Conservation (phyloP, 2,329 filamentous ascomycete genomes). For the Zasmidium citrigriseum region DNA sequence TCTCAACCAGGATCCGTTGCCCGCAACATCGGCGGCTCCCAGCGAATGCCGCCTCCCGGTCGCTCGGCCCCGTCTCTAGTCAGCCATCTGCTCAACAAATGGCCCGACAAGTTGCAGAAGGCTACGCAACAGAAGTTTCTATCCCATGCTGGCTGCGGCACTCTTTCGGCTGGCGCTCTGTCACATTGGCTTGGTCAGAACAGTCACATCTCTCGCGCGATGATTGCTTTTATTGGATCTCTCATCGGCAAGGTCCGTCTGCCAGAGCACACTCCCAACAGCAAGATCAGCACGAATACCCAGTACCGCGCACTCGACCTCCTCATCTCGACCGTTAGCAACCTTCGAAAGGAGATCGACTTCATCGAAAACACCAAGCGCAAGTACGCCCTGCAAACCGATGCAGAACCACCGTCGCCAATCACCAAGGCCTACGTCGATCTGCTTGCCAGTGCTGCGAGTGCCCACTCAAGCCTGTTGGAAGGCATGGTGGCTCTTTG, state of each 20-base stretch:
- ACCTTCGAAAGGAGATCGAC: slow-evolving; percentile 65
- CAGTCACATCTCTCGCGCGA: slow-evolving; percentile 69
- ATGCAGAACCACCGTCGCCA: slow-evolving; percentile 44
- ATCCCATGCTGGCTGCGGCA: slow-evolving; percentile 63
- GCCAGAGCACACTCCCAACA: slow-evolving; percentile 44
- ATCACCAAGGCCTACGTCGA: slow-evolving; percentile 59
- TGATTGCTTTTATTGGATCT: slow-evolving; percentile 67
- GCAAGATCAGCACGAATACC: slow-evolving; percentile 47
- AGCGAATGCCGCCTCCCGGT: slow-evolving; percentile 18
- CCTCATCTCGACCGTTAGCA: slow-evolving; percentile 64
- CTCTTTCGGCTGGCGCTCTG: slow-evolving; percentile 57
- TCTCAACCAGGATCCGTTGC: slow-evolving; percentile 9
- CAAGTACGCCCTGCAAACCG: slow-evolving; percentile 60
- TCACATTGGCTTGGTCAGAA: slow-evolving; percentile 72
- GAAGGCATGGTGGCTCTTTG: slow-evolving; percentile 74
- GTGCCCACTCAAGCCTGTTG: slow-evolving; percentile 55
- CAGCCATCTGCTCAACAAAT: slow-evolving; percentile 55
- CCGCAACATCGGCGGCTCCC: slow-evolving; percentile 12
- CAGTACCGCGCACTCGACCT: slow-evolving; percentile 62
- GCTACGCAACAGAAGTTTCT: slow-evolving; percentile 71
- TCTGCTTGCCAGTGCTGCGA: slow-evolving; percentile 59
- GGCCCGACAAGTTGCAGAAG: slow-evolving; percentile 48
- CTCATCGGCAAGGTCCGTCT: slow-evolving; percentile 64
- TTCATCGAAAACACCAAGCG: slow-evolving; percentile 67
- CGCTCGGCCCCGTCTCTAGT: slow-evolving; percentile 54